phyloP scores from a whole-genome alignment of 2,329 filamentous ascomycete genomes.

The Fusarium transvaalense region DNA sequence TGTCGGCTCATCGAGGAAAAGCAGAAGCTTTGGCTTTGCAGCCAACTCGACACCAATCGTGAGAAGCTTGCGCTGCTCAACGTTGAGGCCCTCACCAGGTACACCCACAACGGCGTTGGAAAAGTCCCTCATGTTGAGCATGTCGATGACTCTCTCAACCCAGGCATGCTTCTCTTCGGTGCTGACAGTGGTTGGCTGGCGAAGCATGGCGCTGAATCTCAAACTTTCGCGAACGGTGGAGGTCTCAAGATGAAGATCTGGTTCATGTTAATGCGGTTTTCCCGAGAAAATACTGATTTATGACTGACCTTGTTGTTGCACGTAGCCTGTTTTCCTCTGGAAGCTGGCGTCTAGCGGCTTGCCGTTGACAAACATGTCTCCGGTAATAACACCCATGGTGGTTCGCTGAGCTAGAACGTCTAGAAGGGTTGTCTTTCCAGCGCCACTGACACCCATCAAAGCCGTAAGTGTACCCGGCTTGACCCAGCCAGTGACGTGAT shows the following conservation, averaged over 20 bases:
- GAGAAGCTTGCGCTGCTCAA: constrained; percentile 71
- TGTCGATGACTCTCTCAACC: constrained; percentile 73
- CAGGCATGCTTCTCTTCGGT: constrained; percentile 70
- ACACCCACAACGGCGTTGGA: constrained; percentile 74
- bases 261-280: neutral
- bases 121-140: constrained; percentile 76
- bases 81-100: constrained; percentile 70
- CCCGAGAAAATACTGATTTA: rapidly evolving
- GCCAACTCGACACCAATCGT: constrained; percentile 72
- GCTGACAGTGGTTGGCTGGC: constrained; percentile 66
- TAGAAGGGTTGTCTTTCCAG: constrained; percentile 60
- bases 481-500: constrained; percentile 88
- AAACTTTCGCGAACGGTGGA: constrained; percentile 68
- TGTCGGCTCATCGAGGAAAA: constrained; percentile 74
- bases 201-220: constrained; percentile 67
- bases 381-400: constrained; percentile 72
- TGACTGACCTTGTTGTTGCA: constrained; percentile 70
- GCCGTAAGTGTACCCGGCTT: constrained; percentile 90
- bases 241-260: constrained; percentile 68
- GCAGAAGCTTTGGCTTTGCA: constrained; percentile 67
- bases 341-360: constrained; percentile 68
- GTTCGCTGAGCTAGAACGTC: constrained; percentile 63
- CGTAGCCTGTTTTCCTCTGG: constrained; percentile 75
- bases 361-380: constrained; percentile 75
- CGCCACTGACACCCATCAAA: constrained; percentile 72